phyloP scores from a whole-genome alignment of 1,284 basidiomycete species.

The Trametes hirsuta region DNA sequence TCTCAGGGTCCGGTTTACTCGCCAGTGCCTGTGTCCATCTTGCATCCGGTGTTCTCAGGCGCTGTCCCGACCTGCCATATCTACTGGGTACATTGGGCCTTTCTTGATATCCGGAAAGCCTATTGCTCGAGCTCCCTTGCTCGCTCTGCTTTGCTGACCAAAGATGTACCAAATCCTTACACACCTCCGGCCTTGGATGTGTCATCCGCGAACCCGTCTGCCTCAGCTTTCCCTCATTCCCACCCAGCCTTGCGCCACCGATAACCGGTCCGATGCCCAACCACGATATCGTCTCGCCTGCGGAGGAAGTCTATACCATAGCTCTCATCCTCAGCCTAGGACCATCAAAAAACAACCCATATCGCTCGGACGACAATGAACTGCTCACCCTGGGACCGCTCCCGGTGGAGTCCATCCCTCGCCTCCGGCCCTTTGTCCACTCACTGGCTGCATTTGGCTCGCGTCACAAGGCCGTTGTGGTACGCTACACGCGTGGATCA shows the following conservation, averaged over 20 bases:
- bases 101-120: not conserved
- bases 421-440: constrained; percentile 5
- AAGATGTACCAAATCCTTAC: not conserved
- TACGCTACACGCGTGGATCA: not conserved
- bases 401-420: constrained; percentile 9
- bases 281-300: not conserved
- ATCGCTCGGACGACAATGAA: not conserved
- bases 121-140: not conserved
- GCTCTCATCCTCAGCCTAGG: constrained; percentile 15
- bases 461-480: constrained; percentile 10
- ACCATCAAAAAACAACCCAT: not conserved
- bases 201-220: not conserved
- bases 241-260: not conserved
- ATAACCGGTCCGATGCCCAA: not conserved
- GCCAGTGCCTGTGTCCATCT: not conserved
- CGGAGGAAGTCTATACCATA: not conserved
- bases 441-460: constrained; percentile 2
- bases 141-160: not conserved
- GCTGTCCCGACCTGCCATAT: not conserved
- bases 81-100: not conserved
- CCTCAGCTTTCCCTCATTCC: constrained; percentile 2
- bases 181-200: not conserved
- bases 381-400: constrained; percentile 7
- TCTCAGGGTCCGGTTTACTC: not conserved
- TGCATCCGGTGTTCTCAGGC: not conserved